Evolutionary conservation across 1,284 basidiomycete species (phyloP), one percentile per base, ranked within the genome.

Genomic region (Pseudomicrostroma phylloplanum): DNA sequence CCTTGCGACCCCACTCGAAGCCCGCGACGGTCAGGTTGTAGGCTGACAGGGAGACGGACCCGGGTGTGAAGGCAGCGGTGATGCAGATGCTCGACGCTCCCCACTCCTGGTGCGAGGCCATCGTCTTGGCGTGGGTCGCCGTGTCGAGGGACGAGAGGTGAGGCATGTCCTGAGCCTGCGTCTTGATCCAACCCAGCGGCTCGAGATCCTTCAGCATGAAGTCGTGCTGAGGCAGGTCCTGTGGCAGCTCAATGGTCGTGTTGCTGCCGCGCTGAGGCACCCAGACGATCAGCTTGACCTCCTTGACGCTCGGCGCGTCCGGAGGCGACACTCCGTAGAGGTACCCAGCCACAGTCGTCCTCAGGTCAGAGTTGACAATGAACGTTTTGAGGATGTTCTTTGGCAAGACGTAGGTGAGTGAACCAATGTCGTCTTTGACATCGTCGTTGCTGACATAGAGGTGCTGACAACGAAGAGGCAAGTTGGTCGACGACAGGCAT

Each of bases 391-490:
- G 84, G 61, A 98, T 86, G 81, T 99, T 99, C 86, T 98, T 98
- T 19, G 96, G 93, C 66, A 98, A 84, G 58, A 99, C 92, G 76
- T 92, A 98, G 19, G 96, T 98, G 80, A 86, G 90, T 7, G 90
- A 90, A 15, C 89, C 88, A 1, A 91, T 90, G 76, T 98, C 96
- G 76, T 99, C 96, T 80, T 93, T 93, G 76, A 98, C 92, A 77
- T 98, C 93, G 76, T 98, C 94, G 78, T 97, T 98, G 55, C 92
- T 96, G 46, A 99, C 96, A 80, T 96, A 97, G 80, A 97, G 93
- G 79, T 98, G 92, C 80, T 97, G 94, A 64, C 96, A 85, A 77
- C 96, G 91, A 58, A 99, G 87, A 17, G 94, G 88, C 66, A 99
- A 85, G 81, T 98, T 93, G 49, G 93, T 98, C 0, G 96, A 90